These are phyloP conservation scores for Colletotrichum lindemuthianum DNA, from an alignment of 2,329 filamentous ascomycete genomes.

Conservation along the genomic window DNA sequence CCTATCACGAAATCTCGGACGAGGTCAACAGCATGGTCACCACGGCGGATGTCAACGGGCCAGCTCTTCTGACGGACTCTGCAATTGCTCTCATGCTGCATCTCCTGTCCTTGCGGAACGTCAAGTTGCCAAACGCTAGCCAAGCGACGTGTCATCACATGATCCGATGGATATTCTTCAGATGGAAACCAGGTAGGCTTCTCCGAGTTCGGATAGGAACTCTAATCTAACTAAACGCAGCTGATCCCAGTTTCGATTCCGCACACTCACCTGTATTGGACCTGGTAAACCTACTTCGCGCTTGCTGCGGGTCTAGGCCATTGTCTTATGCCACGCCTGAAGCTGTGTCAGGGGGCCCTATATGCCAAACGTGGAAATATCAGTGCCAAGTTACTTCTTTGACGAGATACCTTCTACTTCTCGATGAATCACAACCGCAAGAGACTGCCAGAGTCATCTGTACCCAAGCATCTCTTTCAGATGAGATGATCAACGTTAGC, in stretches of 20 bases:
- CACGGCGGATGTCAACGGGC: constrained; percentile 84
- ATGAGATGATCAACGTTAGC: constrained; percentile 39
- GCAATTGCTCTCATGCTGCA: constrained; percentile 78
- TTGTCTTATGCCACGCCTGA: constrained; percentile 45
- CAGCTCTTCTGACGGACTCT: constrained; percentile 81
- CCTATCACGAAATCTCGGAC: constrained; percentile 73
- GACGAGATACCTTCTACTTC: constrained; percentile 65
- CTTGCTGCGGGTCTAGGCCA: constrained; percentile 68
- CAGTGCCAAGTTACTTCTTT: constrained; percentile 55
- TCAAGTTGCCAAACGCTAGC: constrained; percentile 74
- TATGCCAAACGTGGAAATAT: constrained; percentile 59
- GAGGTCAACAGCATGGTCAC: constrained; percentile 78
- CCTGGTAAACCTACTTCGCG: constrained; percentile 74
- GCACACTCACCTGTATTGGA: constrained; percentile 72
- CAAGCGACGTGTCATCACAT: constrained; percentile 76
- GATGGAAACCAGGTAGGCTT: constrained; percentile 81
- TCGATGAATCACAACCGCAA: constrained; percentile 48
- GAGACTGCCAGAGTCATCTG: constrained; percentile 2
- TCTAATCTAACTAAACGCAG: constrained; percentile 48
- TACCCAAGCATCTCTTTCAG: constrained; percentile 1
- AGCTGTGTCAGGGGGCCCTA: constrained; percentile 56
- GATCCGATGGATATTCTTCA: constrained; percentile 82
- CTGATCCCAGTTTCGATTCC: constrained; percentile 74
- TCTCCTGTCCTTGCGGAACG: constrained; percentile 73
- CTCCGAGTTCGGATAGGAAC: neutral